A percentile compares a stretch with the other conserved stretches of the same genome.
These are phyloP conservation scores for Colletotrichum sidae DNA, from an alignment of 2,329 filamentous ascomycete species.

Conservation along the genomic window DNA sequence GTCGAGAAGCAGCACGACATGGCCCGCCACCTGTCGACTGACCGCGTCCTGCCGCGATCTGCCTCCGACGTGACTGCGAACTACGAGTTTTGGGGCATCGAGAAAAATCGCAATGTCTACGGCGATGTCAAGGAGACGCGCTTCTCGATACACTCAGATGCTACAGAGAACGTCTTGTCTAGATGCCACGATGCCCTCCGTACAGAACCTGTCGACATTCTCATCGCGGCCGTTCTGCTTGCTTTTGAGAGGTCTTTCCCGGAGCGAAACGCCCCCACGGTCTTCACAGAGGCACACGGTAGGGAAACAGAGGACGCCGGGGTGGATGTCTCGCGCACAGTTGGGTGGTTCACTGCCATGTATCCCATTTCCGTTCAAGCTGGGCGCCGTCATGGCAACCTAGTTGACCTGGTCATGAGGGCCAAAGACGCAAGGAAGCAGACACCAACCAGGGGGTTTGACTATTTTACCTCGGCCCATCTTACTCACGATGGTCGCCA, in stretches of 20 bases:
- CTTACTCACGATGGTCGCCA: not conserved
- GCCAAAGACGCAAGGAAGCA: slow-evolving; percentile 40
- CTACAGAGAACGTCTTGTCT: slow-evolving; percentile 39
- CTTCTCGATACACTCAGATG: slow-evolving; percentile 19
- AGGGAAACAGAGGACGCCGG: slow-evolving; percentile 45
- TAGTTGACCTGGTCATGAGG: slow-evolving; percentile 36
- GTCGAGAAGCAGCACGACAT: not conserved
- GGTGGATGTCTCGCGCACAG: slow-evolving; percentile 46
- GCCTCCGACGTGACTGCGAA: slow-evolving; percentile 39
- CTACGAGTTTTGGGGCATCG: slow-evolving; percentile 43
- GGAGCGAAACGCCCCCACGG: slow-evolving; percentile 42
- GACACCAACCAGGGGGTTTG: slow-evolving; percentile 22
- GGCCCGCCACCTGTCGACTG: not conserved
- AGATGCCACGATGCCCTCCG: slow-evolving; percentile 42
- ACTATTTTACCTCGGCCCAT: slow-evolving; percentile 14
- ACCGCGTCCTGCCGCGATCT: slow-evolving; percentile 9
- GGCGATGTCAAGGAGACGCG: slow-evolving; percentile 38
- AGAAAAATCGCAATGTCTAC: slow-evolving; percentile 35
- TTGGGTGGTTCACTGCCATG: slow-evolving; percentile 54
- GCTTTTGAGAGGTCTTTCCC: slow-evolving; percentile 46
- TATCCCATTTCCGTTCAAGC: slow-evolving; percentile 43
- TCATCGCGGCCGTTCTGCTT: slow-evolving; percentile 45
- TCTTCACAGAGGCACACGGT: slow-evolving; percentile 52
- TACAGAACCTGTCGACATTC: slow-evolving; percentile 50
- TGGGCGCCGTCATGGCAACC: not conserved